These are phyloP conservation scores for Colletotrichum echinochloae DNA, from an alignment of 2,329 filamentous ascomycete genomes.

Conservation along the genomic window DNA sequence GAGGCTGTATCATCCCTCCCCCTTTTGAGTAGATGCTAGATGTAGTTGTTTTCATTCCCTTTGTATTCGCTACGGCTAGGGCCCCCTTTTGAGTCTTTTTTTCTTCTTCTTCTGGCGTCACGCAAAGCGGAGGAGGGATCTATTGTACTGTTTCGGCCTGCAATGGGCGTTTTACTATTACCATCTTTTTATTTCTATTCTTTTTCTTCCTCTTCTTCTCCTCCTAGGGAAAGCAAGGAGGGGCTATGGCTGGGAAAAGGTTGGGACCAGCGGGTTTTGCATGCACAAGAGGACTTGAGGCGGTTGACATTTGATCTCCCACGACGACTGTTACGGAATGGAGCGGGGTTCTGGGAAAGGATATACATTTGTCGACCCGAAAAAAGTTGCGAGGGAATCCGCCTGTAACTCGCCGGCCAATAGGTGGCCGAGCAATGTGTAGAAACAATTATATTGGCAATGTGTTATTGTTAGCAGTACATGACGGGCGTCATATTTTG, in stretches of 20 bases:
- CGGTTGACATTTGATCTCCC: constrained; percentile 17
- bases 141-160: neutral
- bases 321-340: constrained; percentile 22
- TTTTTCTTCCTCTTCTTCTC: too few relatives aligned
- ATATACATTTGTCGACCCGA: constrained; percentile 26
- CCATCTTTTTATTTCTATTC: too few relatives aligned
- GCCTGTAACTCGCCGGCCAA: constrained; percentile 26
- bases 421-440: constrained; percentile 10
- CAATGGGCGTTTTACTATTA: constrained; percentile 27
- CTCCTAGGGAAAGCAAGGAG: constrained; percentile 32
- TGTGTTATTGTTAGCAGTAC: constrained; percentile 10
- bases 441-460: constrained; percentile 36
- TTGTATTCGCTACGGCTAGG: constrained; percentile 30
- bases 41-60: constrained; percentile 7
- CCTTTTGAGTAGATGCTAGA: constrained; percentile 31
- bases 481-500: neutral
- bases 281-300: constrained; percentile 23
- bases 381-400: constrained; percentile 30
- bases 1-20: constrained; percentile 8
- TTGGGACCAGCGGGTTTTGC: constrained; percentile 34
- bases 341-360: constrained; percentile 14
- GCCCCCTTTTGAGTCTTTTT: constrained; percentile 2
- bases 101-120: too few relatives aligned
- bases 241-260: constrained; percentile 39
- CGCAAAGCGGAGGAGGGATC: neutral